Percentiles rank a stretch among this genome's conserved stretches.
Evolutionary conservation across 768 basidiomycete genomes (phyloP).

Genomic region (Amylocystis lapponica): DNA sequence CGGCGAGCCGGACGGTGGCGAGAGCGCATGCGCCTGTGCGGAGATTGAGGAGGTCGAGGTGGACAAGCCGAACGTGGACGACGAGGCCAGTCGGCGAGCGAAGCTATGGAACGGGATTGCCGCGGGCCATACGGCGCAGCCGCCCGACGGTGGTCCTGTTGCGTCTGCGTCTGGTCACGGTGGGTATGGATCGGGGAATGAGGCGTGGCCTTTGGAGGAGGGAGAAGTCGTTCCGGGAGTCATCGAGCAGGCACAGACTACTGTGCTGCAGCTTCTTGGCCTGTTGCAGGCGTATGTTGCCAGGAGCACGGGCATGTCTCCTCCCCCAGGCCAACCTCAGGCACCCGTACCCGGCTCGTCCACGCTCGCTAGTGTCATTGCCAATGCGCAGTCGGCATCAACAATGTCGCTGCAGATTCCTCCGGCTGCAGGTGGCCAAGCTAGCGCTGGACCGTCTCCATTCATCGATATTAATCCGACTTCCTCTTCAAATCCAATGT

Average conservation of each 20-base stretch:
- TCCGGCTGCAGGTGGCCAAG: slow-evolving; percentile 1
- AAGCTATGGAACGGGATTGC: slow-evolving; percentile 63
- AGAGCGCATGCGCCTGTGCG: slow-evolving; percentile 42
- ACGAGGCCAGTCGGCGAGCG: slow-evolving; percentile 44
- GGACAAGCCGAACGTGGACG: slow-evolving; percentile 38
- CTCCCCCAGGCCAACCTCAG: slow-evolving; percentile 11
- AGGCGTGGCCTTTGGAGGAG: slow-evolving; percentile 39
- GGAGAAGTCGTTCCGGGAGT: slow-evolving; percentile 51
- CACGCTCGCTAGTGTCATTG: slow-evolving; percentile 67
- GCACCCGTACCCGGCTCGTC: slow-evolving; percentile 42
- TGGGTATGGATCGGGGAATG: background rate
- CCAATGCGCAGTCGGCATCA: slow-evolving; percentile 47
- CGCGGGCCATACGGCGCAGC: slow-evolving; percentile 25
- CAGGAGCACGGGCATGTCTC: slow-evolving; percentile 40
- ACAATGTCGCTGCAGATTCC: background rate
- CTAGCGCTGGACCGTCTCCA: slow-evolving; percentile 10
- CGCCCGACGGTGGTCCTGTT: background rate
- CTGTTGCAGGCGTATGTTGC: slow-evolving; percentile 55
- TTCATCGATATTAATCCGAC: slow-evolving; percentile 1
- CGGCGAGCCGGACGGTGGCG: slow-evolving; percentile 23
- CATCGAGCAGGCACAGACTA: slow-evolving; percentile 44
- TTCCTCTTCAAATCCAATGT: slow-evolving; percentile 2
- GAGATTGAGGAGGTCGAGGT: slow-evolving; percentile 54
- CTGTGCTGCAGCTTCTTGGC: slow-evolving; percentile 49
- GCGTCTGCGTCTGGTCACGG: background rate